Percentiles rank a stretch among this genome's conserved stretches.
Conservation (phyloP, 495 filamentous ascomycete species). For the Penicillium cosmopolitanum region DNA sequence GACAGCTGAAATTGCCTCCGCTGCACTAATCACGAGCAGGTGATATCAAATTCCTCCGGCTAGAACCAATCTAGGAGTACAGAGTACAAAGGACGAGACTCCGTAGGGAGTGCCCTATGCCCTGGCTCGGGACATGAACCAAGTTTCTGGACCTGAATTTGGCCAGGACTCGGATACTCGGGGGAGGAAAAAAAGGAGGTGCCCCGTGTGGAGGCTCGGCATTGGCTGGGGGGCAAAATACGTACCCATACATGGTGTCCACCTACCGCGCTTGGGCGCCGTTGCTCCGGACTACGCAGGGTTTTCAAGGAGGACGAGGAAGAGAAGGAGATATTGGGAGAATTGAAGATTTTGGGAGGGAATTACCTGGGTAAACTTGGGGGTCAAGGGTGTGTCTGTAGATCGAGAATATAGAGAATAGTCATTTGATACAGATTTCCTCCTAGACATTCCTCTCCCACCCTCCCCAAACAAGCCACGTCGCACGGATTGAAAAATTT, state of each 20-base stretch:
- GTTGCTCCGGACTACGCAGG: constrained; percentile 30
- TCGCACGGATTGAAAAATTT: constrained; percentile 8
- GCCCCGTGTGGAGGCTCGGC: constrained; percentile 30
- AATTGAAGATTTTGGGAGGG: background rate
- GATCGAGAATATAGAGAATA: background rate
- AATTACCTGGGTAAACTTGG: background rate
- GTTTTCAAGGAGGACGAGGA: background rate
- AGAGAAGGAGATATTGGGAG: background rate
- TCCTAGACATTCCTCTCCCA: background rate
- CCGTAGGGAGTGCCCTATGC: background rate
- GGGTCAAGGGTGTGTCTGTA: background rate
- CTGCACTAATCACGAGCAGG: background rate
- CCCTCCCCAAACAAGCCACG: background rate
- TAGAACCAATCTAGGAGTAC: too few species aligned
- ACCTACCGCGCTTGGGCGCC: constrained; percentile 30
- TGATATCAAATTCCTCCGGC: too few species aligned
- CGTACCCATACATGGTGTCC: constrained; percentile 27
- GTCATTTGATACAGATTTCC: background rate
- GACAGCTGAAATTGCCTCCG: background rate
- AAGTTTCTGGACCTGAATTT: too few species aligned
- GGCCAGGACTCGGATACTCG: constrained; percentile 26
- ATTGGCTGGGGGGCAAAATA: constrained; percentile 31
- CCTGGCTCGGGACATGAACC: too few species aligned
- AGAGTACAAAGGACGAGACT: background rate
- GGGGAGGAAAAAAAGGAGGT: constrained; percentile 33